A percentile compares a stretch with the other conserved stretches of the same genome.
Conservation (phyloP, 2,329 filamentous ascomycete genomes). For the Aureobasidium sp. region DNA sequence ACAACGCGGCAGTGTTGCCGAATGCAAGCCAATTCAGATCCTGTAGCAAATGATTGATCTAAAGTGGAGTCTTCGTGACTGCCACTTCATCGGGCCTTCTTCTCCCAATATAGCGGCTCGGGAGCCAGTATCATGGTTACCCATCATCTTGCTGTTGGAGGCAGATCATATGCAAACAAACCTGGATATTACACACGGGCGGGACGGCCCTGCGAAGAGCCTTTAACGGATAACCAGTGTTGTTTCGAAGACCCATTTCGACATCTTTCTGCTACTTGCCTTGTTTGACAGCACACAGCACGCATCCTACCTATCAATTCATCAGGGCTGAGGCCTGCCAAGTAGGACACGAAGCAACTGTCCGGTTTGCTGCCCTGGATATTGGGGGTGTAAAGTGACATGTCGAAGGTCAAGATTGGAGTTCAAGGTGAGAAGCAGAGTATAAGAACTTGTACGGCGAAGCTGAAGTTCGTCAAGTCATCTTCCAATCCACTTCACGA, state of each 20-base stretch:
- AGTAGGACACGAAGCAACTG: constrained; percentile 1
- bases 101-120: background rate
- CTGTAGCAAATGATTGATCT: background rate
- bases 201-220: constrained; percentile 1
- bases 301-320: background rate
- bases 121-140: background rate
- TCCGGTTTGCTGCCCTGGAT: constrained; percentile 6
- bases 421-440: background rate
- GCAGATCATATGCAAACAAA: background rate
- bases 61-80: background rate
- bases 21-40: background rate
- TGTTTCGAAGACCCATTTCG: background rate
- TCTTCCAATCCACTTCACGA: background rate
- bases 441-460: constrained; percentile 1
- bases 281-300: constrained; percentile 9
- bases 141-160: background rate
- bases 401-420: background rate
- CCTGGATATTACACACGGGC: background rate
- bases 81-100: constrained; percentile 2
- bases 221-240: background rate
- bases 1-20: background rate
- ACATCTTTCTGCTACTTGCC: constrained; percentile 4
- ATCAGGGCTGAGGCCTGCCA: background rate
- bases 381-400: background rate
- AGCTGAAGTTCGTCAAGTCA: background rate